phyloP scores from a whole-genome alignment of 129 eudicot species.

The Arctium lappa region DNA sequence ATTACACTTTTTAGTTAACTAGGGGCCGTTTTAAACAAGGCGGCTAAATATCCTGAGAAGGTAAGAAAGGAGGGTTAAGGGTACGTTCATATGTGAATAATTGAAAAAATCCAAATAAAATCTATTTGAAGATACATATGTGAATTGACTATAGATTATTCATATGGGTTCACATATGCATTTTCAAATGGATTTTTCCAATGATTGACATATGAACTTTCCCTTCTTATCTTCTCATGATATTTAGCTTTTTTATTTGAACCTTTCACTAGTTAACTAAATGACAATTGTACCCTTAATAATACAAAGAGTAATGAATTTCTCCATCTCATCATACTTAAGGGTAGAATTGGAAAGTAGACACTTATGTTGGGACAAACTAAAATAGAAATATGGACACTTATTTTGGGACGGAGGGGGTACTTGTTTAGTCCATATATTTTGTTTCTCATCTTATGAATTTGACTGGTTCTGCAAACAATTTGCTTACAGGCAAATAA shows the following conservation, averaged over 20 bases:
- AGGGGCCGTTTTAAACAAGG: too few relatives aligned
- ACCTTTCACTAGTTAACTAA: not conserved
- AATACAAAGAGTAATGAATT: not conserved
- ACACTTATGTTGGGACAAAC: not conserved
- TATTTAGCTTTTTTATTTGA: not conserved
- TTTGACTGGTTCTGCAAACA: not conserved
- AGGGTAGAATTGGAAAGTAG: not conserved
- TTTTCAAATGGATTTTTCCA: too few relatives aligned
- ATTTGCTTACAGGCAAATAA: conserved; percentile 39
- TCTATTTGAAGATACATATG: too few relatives aligned
- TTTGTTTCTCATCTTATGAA: not conserved
- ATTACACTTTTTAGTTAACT: too few relatives aligned
- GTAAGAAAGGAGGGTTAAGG: too few relatives aligned
- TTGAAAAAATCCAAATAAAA: too few relatives aligned
- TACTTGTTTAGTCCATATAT: not conserved
- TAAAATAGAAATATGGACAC: not conserved
- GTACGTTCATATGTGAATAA: too few relatives aligned
- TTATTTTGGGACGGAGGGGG: not conserved
- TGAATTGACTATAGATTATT: too few relatives aligned
- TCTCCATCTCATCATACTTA: not conserved
- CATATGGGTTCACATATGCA: too few relatives aligned
- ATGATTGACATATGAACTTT: not conserved
- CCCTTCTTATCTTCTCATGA: not conserved
- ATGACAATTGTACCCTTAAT: not conserved
- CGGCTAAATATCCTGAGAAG: too few relatives aligned